Conservation (phyloP, 257 asterid genomes). For the Solanum gandarillasii region DNA sequence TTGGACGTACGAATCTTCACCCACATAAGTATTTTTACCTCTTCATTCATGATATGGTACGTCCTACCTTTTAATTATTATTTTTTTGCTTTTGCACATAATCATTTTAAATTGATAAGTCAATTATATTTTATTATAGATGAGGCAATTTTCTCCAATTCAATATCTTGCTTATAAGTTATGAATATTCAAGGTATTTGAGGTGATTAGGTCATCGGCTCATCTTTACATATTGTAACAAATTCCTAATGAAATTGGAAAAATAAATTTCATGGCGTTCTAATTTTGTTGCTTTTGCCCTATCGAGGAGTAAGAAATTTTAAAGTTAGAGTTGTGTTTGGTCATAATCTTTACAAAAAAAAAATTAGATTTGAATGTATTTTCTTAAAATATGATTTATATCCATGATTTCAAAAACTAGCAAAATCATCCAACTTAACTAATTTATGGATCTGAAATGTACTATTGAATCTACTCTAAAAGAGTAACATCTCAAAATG, state of each 20-base stretch:
- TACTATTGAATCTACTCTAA: not conserved
- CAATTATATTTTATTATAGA: not conserved
- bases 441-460: not conserved
- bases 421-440: not conserved
- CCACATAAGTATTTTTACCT: conserved; percentile 28
- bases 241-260: not conserved
- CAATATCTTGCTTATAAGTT: not conserved
- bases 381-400: not conserved
- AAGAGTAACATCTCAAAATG: not conserved
- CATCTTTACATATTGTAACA: not conserved
- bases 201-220: not conserved
- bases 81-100: not conserved
- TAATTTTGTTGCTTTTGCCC: not conserved
- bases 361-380: not conserved
- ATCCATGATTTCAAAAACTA: no score
- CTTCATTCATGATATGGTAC: conserved; percentile 67
- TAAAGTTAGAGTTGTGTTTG: not conserved
- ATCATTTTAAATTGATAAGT: not conserved
- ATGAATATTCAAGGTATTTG: not conserved
- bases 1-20: conserved; percentile 15
- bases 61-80: not conserved
- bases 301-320: not conserved
- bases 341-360: not conserved
- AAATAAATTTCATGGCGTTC: not conserved
- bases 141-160: not conserved